phyloP scores from a whole-genome alignment of 257 asterid genomes.

The Jaltomata sinuosa region DNA sequence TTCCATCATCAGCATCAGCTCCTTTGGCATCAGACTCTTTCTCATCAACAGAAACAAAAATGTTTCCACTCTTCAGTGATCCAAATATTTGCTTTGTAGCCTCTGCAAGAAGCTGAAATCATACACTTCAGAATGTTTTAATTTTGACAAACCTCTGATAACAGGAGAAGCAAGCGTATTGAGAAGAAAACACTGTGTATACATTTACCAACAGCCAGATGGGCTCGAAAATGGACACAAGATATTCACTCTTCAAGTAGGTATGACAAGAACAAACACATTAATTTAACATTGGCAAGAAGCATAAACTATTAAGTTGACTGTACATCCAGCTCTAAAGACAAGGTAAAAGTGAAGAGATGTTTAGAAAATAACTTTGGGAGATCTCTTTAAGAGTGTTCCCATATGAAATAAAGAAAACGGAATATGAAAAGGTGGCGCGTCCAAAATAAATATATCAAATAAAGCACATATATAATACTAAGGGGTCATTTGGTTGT shows the following conservation, averaged over 20 bases:
- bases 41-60: slow-evolving; percentile 33
- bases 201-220: neutral
- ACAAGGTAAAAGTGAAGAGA: neutral
- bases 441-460: neutral
- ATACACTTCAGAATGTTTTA: slow-evolving; percentile 11
- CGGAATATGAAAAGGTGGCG: neutral
- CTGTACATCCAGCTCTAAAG: neutral
- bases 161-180: neutral
- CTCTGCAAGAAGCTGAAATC: slow-evolving; percentile 81
- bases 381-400: neutral
- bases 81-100: slow-evolving; percentile 73
- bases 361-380: neutral
- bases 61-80: slow-evolving; percentile 42
- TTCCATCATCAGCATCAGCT: slow-evolving; percentile 30
- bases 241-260: neutral
- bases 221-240: neutral
- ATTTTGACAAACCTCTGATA: neutral
- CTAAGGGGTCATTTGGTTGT: neutral
- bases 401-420: neutral
- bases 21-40: slow-evolving; percentile 31
- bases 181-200: neutral
- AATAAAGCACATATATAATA: neutral
- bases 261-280: neutral
- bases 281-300: neutral
- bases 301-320: neutral